Base-by-base conservation (phyloP, 2,329 filamentous ascomycete species). In the Coniochaeta sp. region DNA sequence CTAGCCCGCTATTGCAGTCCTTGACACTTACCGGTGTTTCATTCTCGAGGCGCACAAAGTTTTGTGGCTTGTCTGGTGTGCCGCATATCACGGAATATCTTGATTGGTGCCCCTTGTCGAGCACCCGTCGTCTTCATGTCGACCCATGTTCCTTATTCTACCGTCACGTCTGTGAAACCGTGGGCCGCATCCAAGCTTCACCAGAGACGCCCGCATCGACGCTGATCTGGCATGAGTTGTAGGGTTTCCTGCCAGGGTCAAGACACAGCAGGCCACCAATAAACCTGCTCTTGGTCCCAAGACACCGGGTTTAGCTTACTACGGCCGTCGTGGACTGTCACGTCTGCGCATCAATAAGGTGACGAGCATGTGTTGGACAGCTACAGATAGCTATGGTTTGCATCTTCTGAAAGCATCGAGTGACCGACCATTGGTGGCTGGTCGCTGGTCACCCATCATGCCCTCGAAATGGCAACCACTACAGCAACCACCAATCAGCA, bases 1-100 rank as follows among this genome's bases (percentile, higher is more conserved):
- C 34, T 65, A 57, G 57, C 64, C 63, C 63, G 58, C 52, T 16
- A 28, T 36, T 56, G 52, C 52, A 36, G 54, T 34, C 54, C 28
- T 57, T 57, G 54, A 57, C 54, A 57, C 34, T 57, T 57, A 57
- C 54, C 54, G 54, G 54, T 57, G 54, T 57, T 26, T 57, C 54
- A 57, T 31, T 52, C 17, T 57, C 54, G 9, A 38, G 54, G 12
- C n/a, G 31, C 28, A 57, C 54, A 57, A 57, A 57, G 31, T 57
- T 55, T 57, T 38, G 54, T 57, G 47, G 47, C 47, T 52, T 52
- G 47, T 17, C 19, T 28, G 26, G 24, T 52, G 26, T 31, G 47
- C 26, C 26, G 52, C 54, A 31, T 57, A 28, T 9, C 16, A 57
- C 54, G n/a, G 31, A 57, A 17, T n/a, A 52, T 52, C 47, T 52